phyloP scores from a whole-genome alignment of 495 filamentous ascomycete genomes.

The Diplogelasinospora grovesii region DNA sequence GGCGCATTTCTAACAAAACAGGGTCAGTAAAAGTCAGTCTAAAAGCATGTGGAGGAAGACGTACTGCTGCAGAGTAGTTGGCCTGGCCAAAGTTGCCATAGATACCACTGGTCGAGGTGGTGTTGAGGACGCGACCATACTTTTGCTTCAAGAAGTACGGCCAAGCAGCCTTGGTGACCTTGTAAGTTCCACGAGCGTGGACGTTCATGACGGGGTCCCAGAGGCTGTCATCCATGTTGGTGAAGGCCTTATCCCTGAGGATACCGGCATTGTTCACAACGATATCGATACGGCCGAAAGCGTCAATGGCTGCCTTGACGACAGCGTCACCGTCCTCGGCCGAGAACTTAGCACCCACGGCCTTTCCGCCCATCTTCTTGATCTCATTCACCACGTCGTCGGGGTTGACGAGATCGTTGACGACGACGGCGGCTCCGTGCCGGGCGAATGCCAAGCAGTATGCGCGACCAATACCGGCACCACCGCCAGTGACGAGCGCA shows the following conservation, averaged over 20 bases:
- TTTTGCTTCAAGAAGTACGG: conserved; percentile 98
- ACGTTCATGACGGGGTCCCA: conserved; percentile 93
- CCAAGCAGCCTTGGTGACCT: conserved; percentile 96
- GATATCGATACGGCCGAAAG: conserved; percentile 89
- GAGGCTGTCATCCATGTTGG: conserved; percentile 90
- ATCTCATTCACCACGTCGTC: conserved; percentile 90
- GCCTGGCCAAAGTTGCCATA: conserved; percentile 99
- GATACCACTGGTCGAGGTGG: conserved; percentile 92
- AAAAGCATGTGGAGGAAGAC: conserved; percentile 16
- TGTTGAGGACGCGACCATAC: conserved; percentile 95
- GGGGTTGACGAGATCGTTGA: conserved; percentile 94
- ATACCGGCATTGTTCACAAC: conserved; percentile 98
- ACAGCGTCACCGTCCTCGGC: conserved; percentile 92
- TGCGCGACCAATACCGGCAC: conserved; percentile 84
- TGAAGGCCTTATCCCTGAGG: conserved; percentile 94
- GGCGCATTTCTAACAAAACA: conserved; percentile 60
- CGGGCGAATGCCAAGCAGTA: conserved; percentile 91
- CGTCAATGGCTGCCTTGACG: conserved; percentile 87
- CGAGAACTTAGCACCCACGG: conserved; percentile 86
- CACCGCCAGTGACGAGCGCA: conserved; percentile 87
- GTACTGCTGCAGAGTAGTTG: conserved; percentile 88
- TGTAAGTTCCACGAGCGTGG: conserved; percentile 92
- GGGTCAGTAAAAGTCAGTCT: conserved; percentile 17
- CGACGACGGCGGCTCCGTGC: conserved; percentile 81
- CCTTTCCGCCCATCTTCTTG: conserved; percentile 80